Conservation (phyloP, 2,329 filamentous ascomycete genomes). For the Leptographium radiaticola region DNA sequence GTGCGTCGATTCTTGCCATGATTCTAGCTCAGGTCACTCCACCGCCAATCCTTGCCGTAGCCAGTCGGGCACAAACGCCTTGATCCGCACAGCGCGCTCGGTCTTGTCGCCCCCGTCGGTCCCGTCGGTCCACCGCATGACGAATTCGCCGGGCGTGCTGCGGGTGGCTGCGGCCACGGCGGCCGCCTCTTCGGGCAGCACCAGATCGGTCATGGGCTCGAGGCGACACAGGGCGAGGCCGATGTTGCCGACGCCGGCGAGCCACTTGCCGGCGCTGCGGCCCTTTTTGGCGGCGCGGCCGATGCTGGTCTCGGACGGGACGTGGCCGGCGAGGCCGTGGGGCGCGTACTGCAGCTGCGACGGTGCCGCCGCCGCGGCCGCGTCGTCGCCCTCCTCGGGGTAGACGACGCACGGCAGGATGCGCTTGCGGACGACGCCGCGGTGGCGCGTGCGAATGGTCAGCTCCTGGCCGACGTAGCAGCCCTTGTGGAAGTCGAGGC, state of each 20-base stretch:
- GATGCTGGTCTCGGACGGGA: constrained; percentile 35
- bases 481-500: constrained; percentile 86
- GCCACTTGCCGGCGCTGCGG: constrained; percentile 68
- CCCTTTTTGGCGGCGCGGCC: constrained; percentile 40
- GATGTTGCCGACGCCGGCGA: constrained; percentile 64
- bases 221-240: constrained; percentile 78
- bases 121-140: constrained; percentile 22
- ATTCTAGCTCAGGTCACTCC: not conserved
- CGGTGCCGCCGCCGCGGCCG: not conserved
- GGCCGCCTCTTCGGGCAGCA: constrained; percentile 51
- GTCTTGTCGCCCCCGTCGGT: constrained; percentile 20
- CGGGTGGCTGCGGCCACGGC: constrained; percentile 49
- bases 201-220: constrained; percentile 78
- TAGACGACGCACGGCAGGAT: constrained; percentile 73
- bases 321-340: constrained; percentile 19
- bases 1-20: not conserved
- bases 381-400: constrained; percentile 20
- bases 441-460: constrained; percentile 89
- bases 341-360: constrained; percentile 2
- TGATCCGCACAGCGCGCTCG: constrained; percentile 41
- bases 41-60: constrained; percentile 26
- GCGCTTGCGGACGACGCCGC: constrained; percentile 82
- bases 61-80: constrained; percentile 81
- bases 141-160: constrained; percentile 48
- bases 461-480: constrained; percentile 96